Conservation (phyloP, 768 basidiomycete species). For the Pleurotus salmoneostramineus region DNA sequence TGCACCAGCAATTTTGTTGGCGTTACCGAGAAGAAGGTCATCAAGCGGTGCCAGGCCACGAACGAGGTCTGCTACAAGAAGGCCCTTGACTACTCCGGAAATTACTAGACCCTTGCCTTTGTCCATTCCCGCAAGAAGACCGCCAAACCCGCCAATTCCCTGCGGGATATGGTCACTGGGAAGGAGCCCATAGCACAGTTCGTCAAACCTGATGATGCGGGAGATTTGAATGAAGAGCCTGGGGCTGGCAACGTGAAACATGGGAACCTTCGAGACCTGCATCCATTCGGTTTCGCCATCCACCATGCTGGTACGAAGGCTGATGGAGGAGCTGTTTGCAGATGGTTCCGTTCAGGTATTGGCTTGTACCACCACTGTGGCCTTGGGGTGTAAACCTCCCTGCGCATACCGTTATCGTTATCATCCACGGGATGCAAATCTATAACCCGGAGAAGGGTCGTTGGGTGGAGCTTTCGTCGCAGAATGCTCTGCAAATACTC, state of each 20-base stretch:
- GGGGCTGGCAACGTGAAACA: slow-evolving; percentile 74
- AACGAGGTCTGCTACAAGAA: slow-evolving; percentile 99
- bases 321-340: slow-evolving; percentile 92
- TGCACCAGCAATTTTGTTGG: slow-evolving; percentile 96
- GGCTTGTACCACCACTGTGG: slow-evolving; percentile 95
- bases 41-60: slow-evolving; percentile 96
- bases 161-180: slow-evolving; percentile 93
- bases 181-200: slow-evolving; percentile 96
- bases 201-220: slow-evolving; percentile 90
- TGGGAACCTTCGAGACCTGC: slow-evolving; percentile 75
- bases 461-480: slow-evolving; percentile 93
- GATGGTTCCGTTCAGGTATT: slow-evolving; percentile 92
- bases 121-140: slow-evolving; percentile 99
- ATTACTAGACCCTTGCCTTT: slow-evolving; percentile 93
- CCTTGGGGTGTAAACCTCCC: slow-evolving; percentile 99
- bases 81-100: slow-evolving; percentile 83
- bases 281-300: slow-evolving; percentile 96
- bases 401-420: slow-evolving; percentile 84
- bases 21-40: slow-evolving; percentile 98
- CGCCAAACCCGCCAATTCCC: slow-evolving; percentile 91
- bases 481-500: slow-evolving; percentile 98
- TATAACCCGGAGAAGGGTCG: slow-evolving; percentile 99
- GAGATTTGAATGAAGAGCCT: slow-evolving; percentile 78
- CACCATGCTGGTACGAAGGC: slow-evolving; percentile 96
- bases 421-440: slow-evolving; percentile 98